These are phyloP conservation scores for Cyclotella baltica DNA, from an alignment of 108 stramenopile genomes.

Conservation along the genomic window DNA sequence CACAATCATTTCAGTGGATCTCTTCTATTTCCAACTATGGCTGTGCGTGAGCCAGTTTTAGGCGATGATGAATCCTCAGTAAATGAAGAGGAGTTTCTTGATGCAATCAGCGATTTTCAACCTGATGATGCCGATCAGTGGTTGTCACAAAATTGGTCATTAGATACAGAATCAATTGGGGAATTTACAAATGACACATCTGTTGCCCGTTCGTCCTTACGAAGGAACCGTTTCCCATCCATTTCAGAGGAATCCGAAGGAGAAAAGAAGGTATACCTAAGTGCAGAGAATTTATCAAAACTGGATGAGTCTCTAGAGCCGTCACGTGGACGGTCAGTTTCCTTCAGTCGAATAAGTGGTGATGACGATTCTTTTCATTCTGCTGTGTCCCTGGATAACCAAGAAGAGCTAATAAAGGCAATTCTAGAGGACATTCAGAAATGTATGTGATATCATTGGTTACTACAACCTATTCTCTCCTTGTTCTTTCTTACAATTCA, in stretches of 20 bases:
- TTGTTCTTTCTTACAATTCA: background rate
- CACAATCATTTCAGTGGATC: background rate
- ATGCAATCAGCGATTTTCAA: constrained; percentile 55
- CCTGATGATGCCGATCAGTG: constrained; percentile 46
- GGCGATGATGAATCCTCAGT: constrained; percentile 14
- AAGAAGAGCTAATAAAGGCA: constrained; percentile 41
- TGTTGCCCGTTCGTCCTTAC: constrained; percentile 5
- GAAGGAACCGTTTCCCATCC: constrained; percentile 42
- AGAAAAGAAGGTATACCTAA: constrained; percentile 63
- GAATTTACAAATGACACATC: constrained; percentile 30
- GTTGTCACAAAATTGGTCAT: constrained; percentile 61
- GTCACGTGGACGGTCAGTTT: background rate
- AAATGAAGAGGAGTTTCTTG: constrained; percentile 70
- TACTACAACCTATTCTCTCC: background rate
- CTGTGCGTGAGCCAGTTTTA: background rate
- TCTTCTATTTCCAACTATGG: background rate
- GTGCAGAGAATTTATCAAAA: constrained; percentile 69
- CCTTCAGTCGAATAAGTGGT: constrained; percentile 39
- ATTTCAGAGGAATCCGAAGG: constrained; percentile 66
- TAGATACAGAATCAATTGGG: constrained; percentile 56
- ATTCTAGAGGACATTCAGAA: constrained; percentile 20
- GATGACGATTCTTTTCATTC: constrained; percentile 75
- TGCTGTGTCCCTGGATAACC: constrained; percentile 58
- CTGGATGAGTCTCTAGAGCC: constrained; percentile 45
- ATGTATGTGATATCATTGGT: background rate